These are phyloP conservation scores for Exophiala aquamarina DNA, from an alignment of 2,329 filamentous ascomycete species.

Conservation along the genomic window DNA sequence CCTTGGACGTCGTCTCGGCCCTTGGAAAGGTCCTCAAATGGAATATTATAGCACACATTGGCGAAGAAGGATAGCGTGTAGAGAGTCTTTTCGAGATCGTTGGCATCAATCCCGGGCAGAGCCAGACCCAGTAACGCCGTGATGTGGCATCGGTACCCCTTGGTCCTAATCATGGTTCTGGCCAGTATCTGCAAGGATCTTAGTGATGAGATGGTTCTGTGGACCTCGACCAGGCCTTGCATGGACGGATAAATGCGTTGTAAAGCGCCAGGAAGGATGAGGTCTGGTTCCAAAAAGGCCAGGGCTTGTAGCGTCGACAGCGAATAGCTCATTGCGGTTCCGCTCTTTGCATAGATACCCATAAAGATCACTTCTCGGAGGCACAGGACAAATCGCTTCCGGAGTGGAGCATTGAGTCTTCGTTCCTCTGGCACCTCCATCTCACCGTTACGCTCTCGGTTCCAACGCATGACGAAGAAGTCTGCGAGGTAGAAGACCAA, in stretches of 20 bases:
- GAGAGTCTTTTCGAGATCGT: constrained; percentile 94
- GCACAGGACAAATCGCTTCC: constrained; percentile 83
- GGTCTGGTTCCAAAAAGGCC: constrained; percentile 83
- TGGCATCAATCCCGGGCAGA: constrained; percentile 93
- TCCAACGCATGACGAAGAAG: constrained; percentile 97
- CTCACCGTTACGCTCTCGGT: constrained; percentile 89
- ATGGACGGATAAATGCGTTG: constrained; percentile 96
- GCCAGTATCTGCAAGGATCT: constrained; percentile 89
- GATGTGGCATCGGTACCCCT: constrained; percentile 95
- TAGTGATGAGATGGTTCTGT: constrained; percentile 90
- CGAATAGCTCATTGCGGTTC: constrained; percentile 86
- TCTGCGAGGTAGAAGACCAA: constrained; percentile 90
- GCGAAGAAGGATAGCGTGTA: constrained; percentile 95
- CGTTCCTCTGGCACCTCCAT: constrained; percentile 80
- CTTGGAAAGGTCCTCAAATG: constrained; percentile 77
- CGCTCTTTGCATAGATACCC: constrained; percentile 96
- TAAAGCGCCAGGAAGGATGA: constrained; percentile 88
- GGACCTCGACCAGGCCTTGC: constrained; percentile 94
- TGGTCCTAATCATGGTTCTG: constrained; percentile 85
- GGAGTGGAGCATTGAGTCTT: constrained; percentile 75
- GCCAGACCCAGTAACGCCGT: constrained; percentile 91
- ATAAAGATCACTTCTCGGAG: constrained; percentile 94
- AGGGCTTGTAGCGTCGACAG: constrained; percentile 86
- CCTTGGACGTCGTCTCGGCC: constrained; percentile 68
- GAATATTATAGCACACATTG: constrained; percentile 92